phyloP scores from a whole-genome alignment of 176 grass and related monocot species.

The Avena sativa region DNA sequence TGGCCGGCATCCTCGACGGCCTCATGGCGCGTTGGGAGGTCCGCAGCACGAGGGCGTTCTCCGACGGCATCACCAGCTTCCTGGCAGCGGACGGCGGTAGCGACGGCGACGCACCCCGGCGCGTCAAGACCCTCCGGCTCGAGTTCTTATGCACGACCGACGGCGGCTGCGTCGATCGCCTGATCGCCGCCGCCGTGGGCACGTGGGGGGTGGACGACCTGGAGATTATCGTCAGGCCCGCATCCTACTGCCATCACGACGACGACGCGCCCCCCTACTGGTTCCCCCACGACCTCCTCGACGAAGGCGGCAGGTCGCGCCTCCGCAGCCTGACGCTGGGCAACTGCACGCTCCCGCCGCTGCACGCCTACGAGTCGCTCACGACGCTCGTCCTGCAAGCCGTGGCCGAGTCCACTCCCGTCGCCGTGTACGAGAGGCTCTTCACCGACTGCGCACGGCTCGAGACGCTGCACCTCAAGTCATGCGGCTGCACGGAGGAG shows the following conservation, averaged over 20 bases:
- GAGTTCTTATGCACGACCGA: constrained; percentile 19
- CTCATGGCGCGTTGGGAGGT: not conserved
- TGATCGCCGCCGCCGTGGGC: not conserved
- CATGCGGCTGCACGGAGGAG: not conserved
- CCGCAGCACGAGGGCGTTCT: not conserved
- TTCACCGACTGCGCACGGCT: not conserved
- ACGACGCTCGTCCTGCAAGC: not conserved
- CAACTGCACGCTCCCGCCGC: constrained; percentile 12
- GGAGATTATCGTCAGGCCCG: not conserved
- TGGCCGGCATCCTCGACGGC: not conserved
- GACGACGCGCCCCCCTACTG: not conserved
- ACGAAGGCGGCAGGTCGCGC: constrained; percentile 16
- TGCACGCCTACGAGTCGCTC: not conserved
- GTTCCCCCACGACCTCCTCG: constrained; percentile 21
- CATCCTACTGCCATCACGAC: not conserved
- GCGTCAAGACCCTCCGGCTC: constrained; percentile 10
- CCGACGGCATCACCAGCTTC: not conserved
- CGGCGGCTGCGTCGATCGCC: not conserved
- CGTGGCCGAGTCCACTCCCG: constrained; percentile 5
- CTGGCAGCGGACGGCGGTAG: not conserved
- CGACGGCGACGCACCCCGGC: not conserved
- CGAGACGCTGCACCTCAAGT: constrained; percentile 7
- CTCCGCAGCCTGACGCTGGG: constrained; percentile 27
- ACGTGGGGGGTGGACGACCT: constrained; percentile 25
- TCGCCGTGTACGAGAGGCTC: not conserved